phyloP scores from a whole-genome alignment of 345 rosid genomes.

The Sonneratia caseolaris region DNA sequence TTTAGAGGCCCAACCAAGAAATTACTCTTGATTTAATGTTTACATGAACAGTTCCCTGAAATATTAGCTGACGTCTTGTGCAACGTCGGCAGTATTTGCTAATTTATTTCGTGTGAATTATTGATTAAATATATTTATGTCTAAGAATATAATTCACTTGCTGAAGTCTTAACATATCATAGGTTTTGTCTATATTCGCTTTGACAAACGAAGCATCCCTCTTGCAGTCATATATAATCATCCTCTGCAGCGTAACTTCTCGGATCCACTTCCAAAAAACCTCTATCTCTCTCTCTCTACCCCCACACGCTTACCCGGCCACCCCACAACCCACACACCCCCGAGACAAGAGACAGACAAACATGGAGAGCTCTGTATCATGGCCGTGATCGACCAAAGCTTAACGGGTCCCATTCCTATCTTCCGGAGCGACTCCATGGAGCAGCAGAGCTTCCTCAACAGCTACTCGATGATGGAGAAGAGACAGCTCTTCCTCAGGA shows the following conservation, averaged over 20 bases:
- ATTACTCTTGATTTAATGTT: no score
- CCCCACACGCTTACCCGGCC: no score
- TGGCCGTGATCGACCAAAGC: conserved; percentile 6
- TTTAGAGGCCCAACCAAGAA: no score
- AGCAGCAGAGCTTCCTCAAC: conserved; percentile 8
- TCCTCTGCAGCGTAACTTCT: not conserved
- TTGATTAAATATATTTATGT: no score
- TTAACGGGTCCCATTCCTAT: not conserved
- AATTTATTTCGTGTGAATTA: no score
- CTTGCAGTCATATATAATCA: not conserved
- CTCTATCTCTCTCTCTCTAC: no score
- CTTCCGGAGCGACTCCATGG: conserved; percentile 11
- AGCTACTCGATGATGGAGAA: conserved; percentile 49
- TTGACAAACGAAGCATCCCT: not conserved
- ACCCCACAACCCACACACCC: no score
- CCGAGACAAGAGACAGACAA: not conserved
- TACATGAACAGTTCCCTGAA: no score
- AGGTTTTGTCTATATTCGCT: not conserved
- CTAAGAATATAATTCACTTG: no score
- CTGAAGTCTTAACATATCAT: not conserved
- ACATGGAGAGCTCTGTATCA: not conserved
- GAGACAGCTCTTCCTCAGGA: conserved; percentile 68
- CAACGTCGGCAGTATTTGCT: no score
- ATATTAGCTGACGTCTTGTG: no score
- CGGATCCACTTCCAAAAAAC: not conserved